Conservation (phyloP, 2,329 filamentous ascomycete genomes). For the Penicillium sclerotiorum region DNA sequence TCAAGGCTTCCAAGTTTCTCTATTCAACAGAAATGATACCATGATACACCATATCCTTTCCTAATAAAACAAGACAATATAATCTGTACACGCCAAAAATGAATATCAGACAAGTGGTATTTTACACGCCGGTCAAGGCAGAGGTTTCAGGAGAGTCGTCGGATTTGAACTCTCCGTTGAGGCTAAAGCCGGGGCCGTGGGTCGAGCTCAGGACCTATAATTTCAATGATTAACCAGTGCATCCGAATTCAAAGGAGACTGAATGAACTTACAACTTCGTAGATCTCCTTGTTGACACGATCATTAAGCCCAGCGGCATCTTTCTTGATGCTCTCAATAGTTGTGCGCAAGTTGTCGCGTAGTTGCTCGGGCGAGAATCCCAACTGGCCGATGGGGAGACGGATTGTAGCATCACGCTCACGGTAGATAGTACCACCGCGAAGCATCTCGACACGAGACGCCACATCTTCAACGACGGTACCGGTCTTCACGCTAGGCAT, state of each 20-base stretch:
- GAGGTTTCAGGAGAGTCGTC: slow-evolving; percentile 60
- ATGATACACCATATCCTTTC: slow-evolving; percentile 45
- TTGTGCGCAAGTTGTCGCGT: slow-evolving; percentile 76
- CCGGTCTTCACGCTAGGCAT: slow-evolving; percentile 91
- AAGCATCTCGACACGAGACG: slow-evolving; percentile 74
- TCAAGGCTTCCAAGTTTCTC: slow-evolving; percentile 20
- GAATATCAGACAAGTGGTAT: slow-evolving; percentile 51
- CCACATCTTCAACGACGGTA: slow-evolving; percentile 83
- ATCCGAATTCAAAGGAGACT: neutral
- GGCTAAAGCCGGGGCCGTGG: slow-evolving; percentile 79
- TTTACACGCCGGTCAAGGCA: slow-evolving; percentile 46
- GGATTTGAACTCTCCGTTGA: slow-evolving; percentile 77
- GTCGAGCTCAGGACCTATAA: slow-evolving; percentile 78
- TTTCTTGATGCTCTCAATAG: slow-evolving; percentile 75
- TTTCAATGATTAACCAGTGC: slow-evolving; percentile 4
- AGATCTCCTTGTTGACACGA: slow-evolving; percentile 70
- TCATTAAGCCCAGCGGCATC: slow-evolving; percentile 70
- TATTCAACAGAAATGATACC: slow-evolving; percentile 38
- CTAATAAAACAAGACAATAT: slow-evolving; percentile 44
- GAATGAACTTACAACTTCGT: slow-evolving; percentile 61
- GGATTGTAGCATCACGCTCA: slow-evolving; percentile 79
- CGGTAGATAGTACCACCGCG: slow-evolving; percentile 84
- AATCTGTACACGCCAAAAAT: slow-evolving; percentile 42
- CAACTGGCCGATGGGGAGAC: slow-evolving; percentile 88
- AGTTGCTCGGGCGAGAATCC: slow-evolving; percentile 86